Evolutionary conservation across 2,329 filamentous ascomycete species (phyloP).

Genomic region (Cordyceps cicadae): DNA sequence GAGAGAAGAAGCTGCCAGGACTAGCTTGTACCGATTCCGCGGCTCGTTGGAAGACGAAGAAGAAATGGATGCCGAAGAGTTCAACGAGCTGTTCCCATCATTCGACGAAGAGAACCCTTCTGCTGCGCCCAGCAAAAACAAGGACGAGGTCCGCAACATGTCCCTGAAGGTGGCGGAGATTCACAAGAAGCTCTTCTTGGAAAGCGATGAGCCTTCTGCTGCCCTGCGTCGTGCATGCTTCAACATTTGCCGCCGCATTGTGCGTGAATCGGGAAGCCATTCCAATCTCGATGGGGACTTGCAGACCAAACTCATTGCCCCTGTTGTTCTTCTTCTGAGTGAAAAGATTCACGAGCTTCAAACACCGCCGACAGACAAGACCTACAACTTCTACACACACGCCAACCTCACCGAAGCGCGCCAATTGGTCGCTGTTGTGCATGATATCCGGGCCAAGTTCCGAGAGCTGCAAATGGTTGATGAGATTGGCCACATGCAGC

Average conservation of each 20-base stretch:
- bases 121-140: conserved; percentile 21
- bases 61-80: conserved; percentile 63
- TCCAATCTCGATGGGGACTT: conserved; percentile 26
- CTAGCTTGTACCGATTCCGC: conserved; percentile 74
- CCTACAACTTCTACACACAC: conserved; percentile 86
- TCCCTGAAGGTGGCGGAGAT: conserved; percentile 54
- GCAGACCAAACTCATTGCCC: conserved; percentile 54
- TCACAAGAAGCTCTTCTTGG: conserved; percentile 48
- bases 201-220: conserved; percentile 29
- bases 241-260: conserved; percentile 32
- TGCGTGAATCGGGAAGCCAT: conserved; percentile 20
- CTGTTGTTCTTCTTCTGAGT: conserved; percentile 56
- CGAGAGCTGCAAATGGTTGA: conserved; percentile 57
- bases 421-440: conserved; percentile 61
- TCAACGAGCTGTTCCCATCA: conserved; percentile 73
- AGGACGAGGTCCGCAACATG: conserved; percentile 40
- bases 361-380: conserved; percentile 26
- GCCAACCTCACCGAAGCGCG: conserved; percentile 68
- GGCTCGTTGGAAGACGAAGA: conserved; percentile 72
- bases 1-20: conserved; percentile 62
- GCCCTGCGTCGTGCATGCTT: conserved; percentile 38
- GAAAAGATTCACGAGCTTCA: conserved; percentile 44
- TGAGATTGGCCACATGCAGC: conserved; percentile 66
- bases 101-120: conserved; percentile 49
- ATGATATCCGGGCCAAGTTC: conserved; percentile 65